Conservation (phyloP, 176 grass and related monocot species). For the Neostapfia colusana region DNA sequence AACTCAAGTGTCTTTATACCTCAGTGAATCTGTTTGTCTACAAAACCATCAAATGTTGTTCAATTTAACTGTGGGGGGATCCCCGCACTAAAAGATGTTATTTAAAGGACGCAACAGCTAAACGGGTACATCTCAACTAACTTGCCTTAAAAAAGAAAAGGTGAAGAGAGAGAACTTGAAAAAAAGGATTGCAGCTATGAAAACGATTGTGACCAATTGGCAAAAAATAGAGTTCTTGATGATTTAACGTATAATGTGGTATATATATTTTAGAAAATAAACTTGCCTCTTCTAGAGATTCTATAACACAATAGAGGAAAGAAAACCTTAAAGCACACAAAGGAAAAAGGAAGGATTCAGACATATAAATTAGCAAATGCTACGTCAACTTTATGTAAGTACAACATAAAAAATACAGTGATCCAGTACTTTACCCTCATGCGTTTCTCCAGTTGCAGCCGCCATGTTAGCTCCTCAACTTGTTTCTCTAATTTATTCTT, state of each 20-base stretch:
- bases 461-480: slow-evolving; percentile 92
- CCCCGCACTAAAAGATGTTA: not conserved
- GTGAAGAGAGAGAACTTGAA: not conserved
- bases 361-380: slow-evolving; percentile 12
- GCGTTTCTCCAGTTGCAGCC: slow-evolving; percentile 91
- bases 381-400: slow-evolving; percentile 22
- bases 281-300: not conserved
- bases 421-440: slow-evolving; percentile 73
- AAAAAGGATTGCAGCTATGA: not conserved
- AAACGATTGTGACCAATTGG: not conserved
- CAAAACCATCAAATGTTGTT: not conserved
- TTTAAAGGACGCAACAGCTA: not conserved
- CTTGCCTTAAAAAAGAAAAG: not conserved
- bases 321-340: not conserved
- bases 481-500: slow-evolving; percentile 97
- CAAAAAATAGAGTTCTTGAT: not conserved
- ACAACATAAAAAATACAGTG: slow-evolving; percentile 28
- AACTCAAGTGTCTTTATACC: not conserved
- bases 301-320: not conserved
- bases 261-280: not conserved
- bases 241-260: not conserved
- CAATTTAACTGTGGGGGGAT: no score
- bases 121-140: not conserved
- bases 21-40: not conserved
- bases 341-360: not conserved